phyloP scores from a whole-genome alignment of 371 early-diverging fungal species.

The Dinochytrium kinnereticum region DNA sequence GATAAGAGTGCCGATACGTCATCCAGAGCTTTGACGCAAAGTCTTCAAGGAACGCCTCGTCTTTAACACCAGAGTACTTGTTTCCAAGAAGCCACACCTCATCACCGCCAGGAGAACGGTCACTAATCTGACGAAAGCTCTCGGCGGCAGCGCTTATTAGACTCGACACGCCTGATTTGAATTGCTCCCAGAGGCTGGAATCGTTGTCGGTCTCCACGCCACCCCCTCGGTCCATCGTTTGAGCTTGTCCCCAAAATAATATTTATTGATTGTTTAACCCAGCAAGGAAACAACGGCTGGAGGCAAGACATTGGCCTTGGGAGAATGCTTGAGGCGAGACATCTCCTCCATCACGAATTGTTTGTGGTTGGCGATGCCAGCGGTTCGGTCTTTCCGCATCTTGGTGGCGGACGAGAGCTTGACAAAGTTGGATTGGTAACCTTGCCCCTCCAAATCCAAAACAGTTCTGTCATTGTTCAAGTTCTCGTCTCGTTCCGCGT shows the following conservation, averaged over 20 bases:
- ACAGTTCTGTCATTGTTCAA: conserved; percentile 68
- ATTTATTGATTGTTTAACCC: background rate
- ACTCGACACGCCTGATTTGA: conserved; percentile 4
- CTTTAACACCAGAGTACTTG: conserved; percentile 27
- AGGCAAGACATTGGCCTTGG: background rate
- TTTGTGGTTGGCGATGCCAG: background rate
- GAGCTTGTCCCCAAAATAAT: too few species aligned
- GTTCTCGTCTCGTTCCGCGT: conserved; percentile 45
- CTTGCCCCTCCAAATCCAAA: conserved; percentile 73
- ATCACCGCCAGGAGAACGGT: conserved; percentile 20
- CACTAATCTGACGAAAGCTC: conserved; percentile 21
- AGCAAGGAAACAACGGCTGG: background rate
- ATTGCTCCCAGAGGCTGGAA: conserved; percentile 12
- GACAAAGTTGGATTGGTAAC: conserved; percentile 77
- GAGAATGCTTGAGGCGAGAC: background rate
- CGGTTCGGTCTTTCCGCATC: background rate
- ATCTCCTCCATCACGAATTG: background rate
- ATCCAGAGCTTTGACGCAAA: conserved; percentile 85
- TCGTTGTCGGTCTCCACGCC: background rate
- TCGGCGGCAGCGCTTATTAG: conserved; percentile 30
- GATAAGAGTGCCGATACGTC: conserved; percentile 89
- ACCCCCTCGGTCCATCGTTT: background rate
- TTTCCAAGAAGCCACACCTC: conserved; percentile 35
- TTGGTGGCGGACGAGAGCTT: conserved; percentile 30
- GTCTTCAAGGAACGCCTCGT: conserved; percentile 66